A percentile compares a stretch with the other conserved stretches of the same genome.
These are phyloP conservation scores for Neckera pumila DNA, from an alignment of 225 moss, liverwort and hornwort genomes.

Conservation along the genomic window DNA sequence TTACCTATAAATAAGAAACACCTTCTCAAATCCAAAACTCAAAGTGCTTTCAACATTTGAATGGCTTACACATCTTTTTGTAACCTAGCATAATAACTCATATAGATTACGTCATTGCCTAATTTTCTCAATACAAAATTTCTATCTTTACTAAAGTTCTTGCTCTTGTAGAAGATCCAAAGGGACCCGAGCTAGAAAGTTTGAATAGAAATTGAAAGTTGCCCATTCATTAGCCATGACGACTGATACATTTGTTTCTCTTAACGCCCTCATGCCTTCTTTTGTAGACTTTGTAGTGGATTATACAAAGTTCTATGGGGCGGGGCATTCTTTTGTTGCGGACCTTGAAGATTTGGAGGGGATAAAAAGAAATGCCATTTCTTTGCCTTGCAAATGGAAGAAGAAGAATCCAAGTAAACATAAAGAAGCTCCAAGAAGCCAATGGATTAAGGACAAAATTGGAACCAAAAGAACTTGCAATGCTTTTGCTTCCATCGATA, in stretches of 20 bases:
- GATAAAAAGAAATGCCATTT: background rate
- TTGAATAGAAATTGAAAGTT: too few relatives aligned
- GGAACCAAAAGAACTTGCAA: background rate
- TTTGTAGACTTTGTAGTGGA: background rate
- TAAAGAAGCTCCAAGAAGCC: too few relatives aligned
- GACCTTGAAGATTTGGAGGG: background rate
- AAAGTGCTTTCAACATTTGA: background rate
- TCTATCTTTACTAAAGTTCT: background rate
- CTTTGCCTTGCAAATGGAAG: too few relatives aligned
- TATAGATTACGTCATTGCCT: background rate
- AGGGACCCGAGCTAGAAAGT: rapidly evolving
- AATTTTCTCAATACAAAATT: background rate
- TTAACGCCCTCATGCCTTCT: background rate
- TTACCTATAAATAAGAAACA: background rate
- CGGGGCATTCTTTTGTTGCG: background rate
- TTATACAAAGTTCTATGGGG: background rate
- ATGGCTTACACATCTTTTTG: background rate
- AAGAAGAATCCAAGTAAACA: too few relatives aligned
- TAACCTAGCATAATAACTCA: too few relatives aligned
- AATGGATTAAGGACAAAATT: background rate
- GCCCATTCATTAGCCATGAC: background rate
- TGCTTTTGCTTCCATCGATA: background rate
- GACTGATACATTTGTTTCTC: background rate
- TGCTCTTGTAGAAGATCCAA: too few relatives aligned
- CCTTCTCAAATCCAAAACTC: rapidly evolving